Evolutionary conservation across 345 rosid species (phyloP), one percentile per base, ranked within the genome.

Genomic region (Brassica incana): DNA sequence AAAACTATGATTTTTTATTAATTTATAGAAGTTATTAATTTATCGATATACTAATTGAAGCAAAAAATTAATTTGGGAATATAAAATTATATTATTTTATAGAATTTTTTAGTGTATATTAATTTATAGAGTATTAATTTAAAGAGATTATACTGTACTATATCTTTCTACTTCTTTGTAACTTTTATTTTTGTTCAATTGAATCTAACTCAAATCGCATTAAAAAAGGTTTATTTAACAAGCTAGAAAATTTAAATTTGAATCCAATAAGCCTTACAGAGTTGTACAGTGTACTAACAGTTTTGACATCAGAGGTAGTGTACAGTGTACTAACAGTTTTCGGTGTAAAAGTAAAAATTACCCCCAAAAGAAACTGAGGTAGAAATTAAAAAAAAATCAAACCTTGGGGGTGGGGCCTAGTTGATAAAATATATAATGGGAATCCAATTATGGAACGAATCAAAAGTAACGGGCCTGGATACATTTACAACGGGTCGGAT

Each of bases 401-500:
- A 50, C 58, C 58, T 5, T 5, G 58, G 45, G 45, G 20, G 29
- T 63, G 20, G 64, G 79, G 79, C 59, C 33, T 23, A 58, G n/a
- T 18, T 20, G 35, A 66, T 1, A 16, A 73, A 29, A 1, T 3
- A 9, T 6, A 2, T 2, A 63, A 11, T 12, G 32, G 5, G 77
- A 50, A 48, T 65, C 56, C 36, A 23, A 23, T 18, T 16, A 30
- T 16, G 14, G 11, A 52, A 50, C 35, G 27, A 20, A 75, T 14
- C 65, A 65, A 75, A 5, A 15, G 0, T 6, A 76, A 60, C 35
- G 69, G 69, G 69, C n/a, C 74, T 69, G 70, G 69, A 77, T 78
- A 71, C 16, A 3, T n/a, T 63, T 18, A 36, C 0, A 36, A 1
- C 76, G 76, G 75, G 81, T 78, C 81, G 72, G 71, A 65, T 78